Percentiles rank a stretch among this genome's conserved stretches.
Evolutionary conservation across 768 basidiomycete genomes (phyloP).

Genomic region (Boletus rubropictus): DNA sequence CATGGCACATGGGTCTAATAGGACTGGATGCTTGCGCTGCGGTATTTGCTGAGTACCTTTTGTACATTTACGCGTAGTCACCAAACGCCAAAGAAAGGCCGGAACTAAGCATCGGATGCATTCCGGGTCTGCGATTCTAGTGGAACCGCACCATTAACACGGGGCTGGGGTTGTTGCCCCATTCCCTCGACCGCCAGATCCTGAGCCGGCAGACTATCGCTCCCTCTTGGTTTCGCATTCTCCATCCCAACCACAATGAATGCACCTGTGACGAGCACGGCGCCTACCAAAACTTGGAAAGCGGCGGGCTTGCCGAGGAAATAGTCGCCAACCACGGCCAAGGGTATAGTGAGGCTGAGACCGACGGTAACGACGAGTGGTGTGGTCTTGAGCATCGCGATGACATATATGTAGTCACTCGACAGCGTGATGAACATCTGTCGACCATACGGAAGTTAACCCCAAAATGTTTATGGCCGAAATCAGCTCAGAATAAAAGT

Average conservation of each 20-base stretch:
- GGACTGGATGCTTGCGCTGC: background rate
- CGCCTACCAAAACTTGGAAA: slow-evolving; percentile 64
- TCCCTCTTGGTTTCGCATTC: slow-evolving; percentile 40
- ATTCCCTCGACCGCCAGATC: slow-evolving; percentile 2
- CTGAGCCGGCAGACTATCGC: slow-evolving; percentile 1
- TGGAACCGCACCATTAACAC: slow-evolving; percentile 5
- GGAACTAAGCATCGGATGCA: background rate
- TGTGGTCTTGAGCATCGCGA: slow-evolving; percentile 95
- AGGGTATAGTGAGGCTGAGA: slow-evolving; percentile 87
- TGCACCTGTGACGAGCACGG: slow-evolving; percentile 64
- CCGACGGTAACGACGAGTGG: slow-evolving; percentile 92
- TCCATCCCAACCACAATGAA: slow-evolving; percentile 72
- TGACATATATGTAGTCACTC: slow-evolving; percentile 80
- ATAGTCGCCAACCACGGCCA: slow-evolving; percentile 81
- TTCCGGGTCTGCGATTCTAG: slow-evolving; percentile 5
- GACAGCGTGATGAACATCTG: slow-evolving; percentile 81
- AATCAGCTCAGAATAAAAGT: background rate
- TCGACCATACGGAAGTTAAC: background rate
- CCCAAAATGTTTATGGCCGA: background rate
- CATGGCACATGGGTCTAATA: background rate
- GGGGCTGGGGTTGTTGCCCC: background rate
- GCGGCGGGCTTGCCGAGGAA: slow-evolving; percentile 54
- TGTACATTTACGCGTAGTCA: background rate
- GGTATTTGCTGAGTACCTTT: background rate
- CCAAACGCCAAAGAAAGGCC: background rate